Evolutionary conservation across 2,329 filamentous ascomycete species (phyloP).

Genomic region (Colletotrichum sp.): DNA sequence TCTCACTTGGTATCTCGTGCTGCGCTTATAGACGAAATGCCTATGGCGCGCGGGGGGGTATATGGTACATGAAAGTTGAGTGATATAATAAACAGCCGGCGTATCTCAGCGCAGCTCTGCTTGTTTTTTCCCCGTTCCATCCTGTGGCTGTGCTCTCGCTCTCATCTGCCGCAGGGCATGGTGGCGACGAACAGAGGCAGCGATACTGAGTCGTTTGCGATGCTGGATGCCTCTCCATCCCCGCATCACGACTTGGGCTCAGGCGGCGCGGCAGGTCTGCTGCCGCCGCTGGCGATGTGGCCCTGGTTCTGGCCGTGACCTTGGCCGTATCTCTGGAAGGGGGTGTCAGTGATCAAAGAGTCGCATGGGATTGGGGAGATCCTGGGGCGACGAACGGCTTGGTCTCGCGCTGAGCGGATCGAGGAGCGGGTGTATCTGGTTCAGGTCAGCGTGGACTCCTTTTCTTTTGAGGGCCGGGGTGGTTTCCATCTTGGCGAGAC

Average conservation of each 20-base stretch:
- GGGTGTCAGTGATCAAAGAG: neutral
- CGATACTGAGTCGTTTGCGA: neutral
- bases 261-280: neutral
- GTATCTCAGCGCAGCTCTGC: neutral
- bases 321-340: slow-evolving; percentile 1
- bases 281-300: neutral
- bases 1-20: neutral
- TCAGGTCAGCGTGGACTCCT: neutral
- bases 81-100: neutral
- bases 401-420: slow-evolving; percentile 40
- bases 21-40: neutral
- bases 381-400: slow-evolving; percentile 29
- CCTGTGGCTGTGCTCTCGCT: neutral
- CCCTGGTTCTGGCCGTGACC: neutral
- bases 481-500: neutral
- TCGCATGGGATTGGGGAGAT: neutral
- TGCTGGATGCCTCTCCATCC: neutral
- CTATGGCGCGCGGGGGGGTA: neutral
- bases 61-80: neutral
- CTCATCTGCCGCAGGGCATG: neutral
- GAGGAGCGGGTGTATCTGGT: slow-evolving; percentile 45
- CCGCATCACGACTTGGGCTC: neutral
- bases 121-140: too few relatives aligned
- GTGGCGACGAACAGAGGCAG: neutral
- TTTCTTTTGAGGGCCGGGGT: neutral